Conservation (phyloP, 129 eudicot species). For the Artemisia tridentata region DNA sequence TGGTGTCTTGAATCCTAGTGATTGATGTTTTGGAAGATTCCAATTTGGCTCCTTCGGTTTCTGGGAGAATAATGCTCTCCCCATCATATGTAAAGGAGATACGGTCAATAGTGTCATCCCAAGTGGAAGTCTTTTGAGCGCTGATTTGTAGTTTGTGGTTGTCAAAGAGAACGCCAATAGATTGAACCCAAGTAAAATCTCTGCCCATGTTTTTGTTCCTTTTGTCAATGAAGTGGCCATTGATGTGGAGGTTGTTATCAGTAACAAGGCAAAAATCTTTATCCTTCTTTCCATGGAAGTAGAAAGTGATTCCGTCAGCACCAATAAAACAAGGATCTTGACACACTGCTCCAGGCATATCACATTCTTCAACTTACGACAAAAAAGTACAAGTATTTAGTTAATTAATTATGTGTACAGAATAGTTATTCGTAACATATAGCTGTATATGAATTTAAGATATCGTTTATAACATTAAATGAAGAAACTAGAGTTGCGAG, state of each 20-base stretch:
- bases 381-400: not conserved
- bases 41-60: constrained; percentile 53
- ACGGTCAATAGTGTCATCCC: constrained; percentile 64
- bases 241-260: constrained; percentile 63
- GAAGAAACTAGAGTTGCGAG: constrained; percentile 2
- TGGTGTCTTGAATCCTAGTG: constrained; percentile 43
- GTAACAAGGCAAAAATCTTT: constrained; percentile 68
- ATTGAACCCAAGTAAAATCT: constrained; percentile 89
- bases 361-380: constrained; percentile 47
- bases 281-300: constrained; percentile 74
- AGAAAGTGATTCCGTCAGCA: constrained; percentile 78
- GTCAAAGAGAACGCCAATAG: constrained; percentile 58
- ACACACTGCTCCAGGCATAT: constrained; percentile 72
- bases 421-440: not conserved
- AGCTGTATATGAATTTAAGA: too few relatives aligned
- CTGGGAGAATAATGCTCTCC: constrained; percentile 31
- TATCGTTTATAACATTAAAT: too few relatives aligned
- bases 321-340: constrained; percentile 83
- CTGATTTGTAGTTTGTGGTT: constrained; percentile 49
- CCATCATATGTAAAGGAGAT: constrained; percentile 42
- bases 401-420: not conserved
- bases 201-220: constrained; percentile 57
- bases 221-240: constrained; percentile 68
- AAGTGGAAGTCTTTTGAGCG: constrained; percentile 53
- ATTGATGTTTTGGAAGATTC: constrained; percentile 33